Evolutionary conservation across 345 rosid species (phyloP).

Genomic region (Aquilaria yunnanensis): DNA sequence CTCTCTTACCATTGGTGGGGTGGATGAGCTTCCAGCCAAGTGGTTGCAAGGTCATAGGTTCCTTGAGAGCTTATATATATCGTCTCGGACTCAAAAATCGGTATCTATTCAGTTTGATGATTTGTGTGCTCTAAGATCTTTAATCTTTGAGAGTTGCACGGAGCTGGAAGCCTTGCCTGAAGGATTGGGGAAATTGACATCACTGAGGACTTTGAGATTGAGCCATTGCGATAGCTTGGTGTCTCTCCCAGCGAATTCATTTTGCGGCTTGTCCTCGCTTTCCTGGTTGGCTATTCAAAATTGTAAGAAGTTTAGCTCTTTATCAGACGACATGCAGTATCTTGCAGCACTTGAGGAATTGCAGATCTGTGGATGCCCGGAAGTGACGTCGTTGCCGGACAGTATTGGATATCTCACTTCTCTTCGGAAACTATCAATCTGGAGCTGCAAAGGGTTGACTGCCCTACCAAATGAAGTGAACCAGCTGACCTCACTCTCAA

Average conservation of each 20-base stretch:
- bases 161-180: background rate
- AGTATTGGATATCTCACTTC: background rate
- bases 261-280: constrained; percentile 1
- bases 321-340: background rate
- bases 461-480: background rate
- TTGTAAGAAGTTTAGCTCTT: background rate
- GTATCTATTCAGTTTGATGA: background rate
- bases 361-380: background rate
- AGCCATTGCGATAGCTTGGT: background rate
- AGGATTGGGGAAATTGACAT: background rate
- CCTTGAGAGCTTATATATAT: accelerated
- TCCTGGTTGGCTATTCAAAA: background rate
- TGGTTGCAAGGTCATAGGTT: background rate
- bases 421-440: background rate
- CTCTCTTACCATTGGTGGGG: accelerated
- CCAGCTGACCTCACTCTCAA: background rate
- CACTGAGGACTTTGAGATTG: background rate
- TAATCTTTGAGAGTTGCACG: background rate
- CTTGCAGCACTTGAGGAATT: constrained; percentile 1
- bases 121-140: background rate
- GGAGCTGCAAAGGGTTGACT: background rate
- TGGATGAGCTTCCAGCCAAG: background rate
- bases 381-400: too few relatives aligned
- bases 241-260: background rate
- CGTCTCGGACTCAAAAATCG: background rate